Conservation (phyloP, 2,329 filamentous ascomycete genomes). For the Aspergillus neotritici region DNA sequence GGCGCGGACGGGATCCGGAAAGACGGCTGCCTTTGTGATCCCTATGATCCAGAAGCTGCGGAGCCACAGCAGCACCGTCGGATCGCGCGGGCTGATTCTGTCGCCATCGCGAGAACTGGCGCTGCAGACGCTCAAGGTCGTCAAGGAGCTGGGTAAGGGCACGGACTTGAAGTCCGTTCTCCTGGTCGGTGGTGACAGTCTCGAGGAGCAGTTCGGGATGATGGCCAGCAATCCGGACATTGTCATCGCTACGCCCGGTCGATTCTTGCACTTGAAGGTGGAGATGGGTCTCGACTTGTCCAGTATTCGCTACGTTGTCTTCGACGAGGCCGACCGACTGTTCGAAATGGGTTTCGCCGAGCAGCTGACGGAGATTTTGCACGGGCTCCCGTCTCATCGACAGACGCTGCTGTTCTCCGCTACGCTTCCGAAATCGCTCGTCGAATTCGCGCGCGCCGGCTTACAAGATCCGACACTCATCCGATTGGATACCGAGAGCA, state of each 20-base stretch:
- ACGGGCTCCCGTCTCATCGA: conserved; percentile 73
- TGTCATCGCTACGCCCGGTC: conserved; percentile 91
- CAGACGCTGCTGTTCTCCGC: conserved; percentile 95
- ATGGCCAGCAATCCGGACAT: conserved; percentile 97
- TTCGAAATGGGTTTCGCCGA: conserved; percentile 99
- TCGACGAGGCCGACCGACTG: conserved; percentile 92
- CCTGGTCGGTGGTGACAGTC: conserved; percentile 86
- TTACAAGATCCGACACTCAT: conserved; percentile 88
- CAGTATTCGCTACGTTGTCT: conserved; percentile 88
- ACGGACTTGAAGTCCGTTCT: conserved; percentile 88
- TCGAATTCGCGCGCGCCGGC: conserved; percentile 92
- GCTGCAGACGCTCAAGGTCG: conserved; percentile 89
- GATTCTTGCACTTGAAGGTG: conserved; percentile 93
- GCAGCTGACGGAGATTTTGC: conserved; percentile 86
- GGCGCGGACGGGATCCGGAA: conserved; percentile 97
- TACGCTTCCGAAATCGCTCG: conserved; percentile 85
- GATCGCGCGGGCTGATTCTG: conserved; percentile 77
- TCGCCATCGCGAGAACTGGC: conserved; percentile 92
- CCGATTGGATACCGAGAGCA: conserved; percentile 86
- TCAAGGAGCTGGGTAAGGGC: conserved; percentile 86
- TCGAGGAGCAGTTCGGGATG: conserved; percentile 89
- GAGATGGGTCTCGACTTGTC: conserved; percentile 92
- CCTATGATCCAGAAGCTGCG: conserved; percentile 96
- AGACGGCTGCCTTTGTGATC: conserved; percentile 96
- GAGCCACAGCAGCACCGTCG: conserved; percentile 78